Percentiles rank a stretch among this genome's conserved stretches.
These are phyloP conservation scores for Tylopilus felleus DNA, from an alignment of 768 basidiomycete species.

Conservation along the genomic window DNA sequence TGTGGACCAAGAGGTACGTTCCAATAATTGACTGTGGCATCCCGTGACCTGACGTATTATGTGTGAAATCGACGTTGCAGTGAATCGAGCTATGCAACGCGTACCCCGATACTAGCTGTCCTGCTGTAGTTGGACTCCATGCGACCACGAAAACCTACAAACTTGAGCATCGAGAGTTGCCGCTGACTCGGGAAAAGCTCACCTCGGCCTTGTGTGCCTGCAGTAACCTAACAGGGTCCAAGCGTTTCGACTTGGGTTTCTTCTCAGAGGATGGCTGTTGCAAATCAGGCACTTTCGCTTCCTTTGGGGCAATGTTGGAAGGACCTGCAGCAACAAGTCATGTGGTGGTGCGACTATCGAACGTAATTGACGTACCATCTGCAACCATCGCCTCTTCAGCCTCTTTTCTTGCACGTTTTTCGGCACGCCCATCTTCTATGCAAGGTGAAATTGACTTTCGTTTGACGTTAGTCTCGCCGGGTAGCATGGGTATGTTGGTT, in stretches of 20 bases:
- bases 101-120: constrained; percentile 73
- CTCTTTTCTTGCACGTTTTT: constrained; percentile 61
- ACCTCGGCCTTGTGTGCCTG: constrained; percentile 65
- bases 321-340: constrained; percentile 14
- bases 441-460: constrained; percentile 51
- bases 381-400: constrained; percentile 43
- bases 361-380: constrained; percentile 35
- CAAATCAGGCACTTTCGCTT: constrained; percentile 19
- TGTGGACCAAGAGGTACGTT: constrained; percentile 45
- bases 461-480: constrained; percentile 36
- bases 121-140: constrained; percentile 64
- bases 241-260: constrained; percentile 37
- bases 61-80: constrained; percentile 3
- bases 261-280: constrained; percentile 25
- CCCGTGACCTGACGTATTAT: constrained; percentile 55
- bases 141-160: constrained; percentile 74
- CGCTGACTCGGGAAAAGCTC: constrained; percentile 15
- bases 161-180: constrained; percentile 2
- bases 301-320: constrained; percentile 12
- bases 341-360: constrained; percentile 26
- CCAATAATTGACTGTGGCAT: constrained; percentile 74
- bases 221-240: constrained; percentile 44
- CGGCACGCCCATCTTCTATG: constrained; percentile 46
- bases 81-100: constrained; percentile 16
- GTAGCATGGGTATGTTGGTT: neutral